Evolutionary conservation across 202 grass and related monocot genomes (phyloP), one percentile per base, ranked within the genome.

Genomic region (Digitaria exilis): DNA sequence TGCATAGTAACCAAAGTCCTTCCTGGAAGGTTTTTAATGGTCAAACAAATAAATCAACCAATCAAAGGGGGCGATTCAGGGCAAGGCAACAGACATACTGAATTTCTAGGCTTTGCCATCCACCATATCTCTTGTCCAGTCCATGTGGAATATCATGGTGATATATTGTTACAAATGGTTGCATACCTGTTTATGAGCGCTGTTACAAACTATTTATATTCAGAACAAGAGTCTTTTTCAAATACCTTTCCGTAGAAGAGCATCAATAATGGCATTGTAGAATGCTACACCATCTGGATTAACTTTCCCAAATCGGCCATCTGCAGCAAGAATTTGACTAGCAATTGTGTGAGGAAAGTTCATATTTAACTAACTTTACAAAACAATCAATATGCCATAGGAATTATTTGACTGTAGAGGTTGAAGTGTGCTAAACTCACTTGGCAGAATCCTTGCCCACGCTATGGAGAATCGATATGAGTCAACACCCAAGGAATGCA

Each of bases 391-490:
- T 21, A 56, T 56, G 3, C 9, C 52, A 3, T 56, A 24, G 22
- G 52, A 56, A 22, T 39, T 7, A 39, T 1, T 8, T 16, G 22
- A 22, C 4, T 6, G 52, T 11, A 56, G n/a, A n/a, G 22, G 21
- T 56, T 56, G 9, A 56, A 57, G 31, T 44, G 3, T 21, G 2
- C 35, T 18, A 1, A 18, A 26, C 50, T 54, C 49, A 93, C 86
- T 91, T 28, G 94, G 93, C 42, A 96, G 73, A 57, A 93, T 87
- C 62, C 93, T 87, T 73, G 93, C 26, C 88, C 88, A 96, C 25
- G 90, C 69, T 83, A 93, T 89, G 68, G 93, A 96, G 78, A 96
- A 96, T 56, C 93, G 46, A 60, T 96, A 93, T 5, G 90, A 80
- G 81, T 91, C 89, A 46, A 89, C 64, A 43, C 90, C 90, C 60